Evolutionary conservation across 805 yeast genomes (phyloP), one percentile per base, ranked within the genome.

Genomic region (Candida silvicultrix): DNA sequence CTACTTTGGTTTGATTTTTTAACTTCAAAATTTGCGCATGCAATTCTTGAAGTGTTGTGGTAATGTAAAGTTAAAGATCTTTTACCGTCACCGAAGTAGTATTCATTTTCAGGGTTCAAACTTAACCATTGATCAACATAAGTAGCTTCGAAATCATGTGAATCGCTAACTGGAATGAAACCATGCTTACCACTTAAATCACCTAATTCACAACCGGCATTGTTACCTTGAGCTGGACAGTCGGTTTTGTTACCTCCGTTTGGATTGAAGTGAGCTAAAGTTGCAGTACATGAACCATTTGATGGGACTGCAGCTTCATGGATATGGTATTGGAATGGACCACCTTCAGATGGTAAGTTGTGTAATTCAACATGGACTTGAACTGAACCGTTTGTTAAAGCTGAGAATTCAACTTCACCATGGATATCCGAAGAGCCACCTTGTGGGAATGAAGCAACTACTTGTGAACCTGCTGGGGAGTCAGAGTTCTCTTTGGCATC

Each of bases 151-250:
- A 78, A 59, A 74, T 78, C 58, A 83, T 16, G 15, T 12, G 16
- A 19, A 14, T n/a, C 8, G n/a, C 8, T 15, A 31, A 14, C 35
- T 15, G 35, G 5, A 14, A 34, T 41, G 5, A 16, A n/a, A 32
- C 88, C 88, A 62, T 82, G 87, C 58, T 81, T 82, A 28, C 88
- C 88, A 16, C 83, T 74, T 50, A 82, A 72, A 57, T 82, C 88
- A 43, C 89, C 89, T 20, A 82, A 78, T 61, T 81, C 79, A 56
- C 85, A 82, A 31, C 58, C 65, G 9, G 78, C 62, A 58, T 78
- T 80, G 50, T 71, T 70, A n/a, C 65, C 64, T 47, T 68, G 68
- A 25, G 60, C 50, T 43, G 71, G 77, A 59, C 85, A 79, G 36
- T 65, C 70, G 15, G 70, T 60, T 10, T 73, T 65, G 15, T 72